Conservation (phyloP, 2,329 filamentous ascomycete species). For the Colletotrichum cordylinicola region DNA sequence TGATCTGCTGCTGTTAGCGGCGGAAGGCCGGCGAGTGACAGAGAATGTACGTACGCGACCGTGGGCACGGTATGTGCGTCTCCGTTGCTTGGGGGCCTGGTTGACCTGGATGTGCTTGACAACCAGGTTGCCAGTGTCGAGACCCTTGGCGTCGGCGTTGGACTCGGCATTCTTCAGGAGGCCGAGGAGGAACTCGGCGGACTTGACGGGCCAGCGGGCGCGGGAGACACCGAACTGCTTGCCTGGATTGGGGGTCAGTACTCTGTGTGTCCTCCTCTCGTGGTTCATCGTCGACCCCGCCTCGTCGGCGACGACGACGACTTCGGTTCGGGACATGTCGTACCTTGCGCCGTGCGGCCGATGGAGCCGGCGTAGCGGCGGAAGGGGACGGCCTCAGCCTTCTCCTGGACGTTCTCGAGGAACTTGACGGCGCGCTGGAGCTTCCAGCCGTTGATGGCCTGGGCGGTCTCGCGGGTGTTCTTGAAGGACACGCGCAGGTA, state of each 20-base stretch:
- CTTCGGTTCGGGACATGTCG: slow-evolving; percentile 47
- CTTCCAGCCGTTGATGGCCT: slow-evolving; percentile 99
- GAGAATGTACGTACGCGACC: slow-evolving; percentile 82
- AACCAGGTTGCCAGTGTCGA: slow-evolving; percentile 95
- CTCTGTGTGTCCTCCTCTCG: neutral
- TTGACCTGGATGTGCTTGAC: slow-evolving; percentile 99
- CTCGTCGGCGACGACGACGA: neutral
- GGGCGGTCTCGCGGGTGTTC: slow-evolving; percentile 99
- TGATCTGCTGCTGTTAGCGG: slow-evolving; percentile 72
- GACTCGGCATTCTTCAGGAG: slow-evolving; percentile 98
- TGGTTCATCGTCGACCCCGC: slow-evolving; percentile 11
- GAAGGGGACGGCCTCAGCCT: slow-evolving; percentile 98
- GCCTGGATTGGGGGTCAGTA: slow-evolving; percentile 59
- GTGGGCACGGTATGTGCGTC: slow-evolving; percentile 99
- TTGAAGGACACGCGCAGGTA: slow-evolving; percentile 99
- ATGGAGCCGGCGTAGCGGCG: slow-evolving; percentile 96
- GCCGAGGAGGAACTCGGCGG: slow-evolving; percentile 95
- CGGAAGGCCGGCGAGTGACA: neutral
- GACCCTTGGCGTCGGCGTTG: slow-evolving; percentile 96
- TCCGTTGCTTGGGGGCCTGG: slow-evolving; percentile 99
- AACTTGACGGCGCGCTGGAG: slow-evolving; percentile 92
- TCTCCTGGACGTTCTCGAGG: slow-evolving; percentile 97
- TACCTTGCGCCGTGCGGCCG: slow-evolving; percentile 97
- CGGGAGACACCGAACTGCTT: slow-evolving; percentile 98
- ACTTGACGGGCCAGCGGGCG: slow-evolving; percentile 99